Conservation (phyloP, 2,329 filamentous ascomycete species). For the Teratosphaeria destructans region DNA sequence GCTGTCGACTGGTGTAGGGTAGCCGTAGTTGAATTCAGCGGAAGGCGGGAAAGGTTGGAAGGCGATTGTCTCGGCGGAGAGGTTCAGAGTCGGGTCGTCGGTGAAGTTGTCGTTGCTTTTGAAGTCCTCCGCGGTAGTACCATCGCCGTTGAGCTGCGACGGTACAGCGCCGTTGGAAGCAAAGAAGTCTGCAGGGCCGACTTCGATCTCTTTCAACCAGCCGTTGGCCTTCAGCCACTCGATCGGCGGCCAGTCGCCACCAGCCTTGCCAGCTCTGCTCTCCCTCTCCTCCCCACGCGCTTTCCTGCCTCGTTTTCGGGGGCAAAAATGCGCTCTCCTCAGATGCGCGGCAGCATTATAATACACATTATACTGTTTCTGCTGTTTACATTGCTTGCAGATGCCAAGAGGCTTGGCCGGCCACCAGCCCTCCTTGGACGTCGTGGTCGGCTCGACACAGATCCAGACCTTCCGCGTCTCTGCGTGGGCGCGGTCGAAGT, state of each 20-base stretch:
- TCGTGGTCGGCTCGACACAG: slow-evolving; percentile 42
- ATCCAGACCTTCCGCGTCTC: slow-evolving; percentile 50
- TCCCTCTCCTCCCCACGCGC: slow-evolving; percentile 47
- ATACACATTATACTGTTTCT: slow-evolving; percentile 79
- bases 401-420: slow-evolving; percentile 56
- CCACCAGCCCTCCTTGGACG: slow-evolving; percentile 15
- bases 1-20: slow-evolving; percentile 8
- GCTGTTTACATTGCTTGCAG: slow-evolving; percentile 70
- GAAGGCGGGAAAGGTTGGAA: slow-evolving; percentile 3
- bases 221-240: slow-evolving; percentile 44
- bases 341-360: slow-evolving; percentile 93
- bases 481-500: slow-evolving; percentile 55
- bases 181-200: slow-evolving; percentile 2
- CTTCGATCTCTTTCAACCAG: slow-evolving; percentile 51
- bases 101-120: slow-evolving; percentile 2
- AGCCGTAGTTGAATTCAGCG: slow-evolving; percentile 12
- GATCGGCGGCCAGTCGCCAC: slow-evolving; percentile 52
- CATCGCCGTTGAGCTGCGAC: neutral
- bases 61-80: slow-evolving; percentile 7
- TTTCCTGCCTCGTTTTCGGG: slow-evolving; percentile 47
- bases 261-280: slow-evolving; percentile 48
- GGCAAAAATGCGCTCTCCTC: slow-evolving; percentile 77
- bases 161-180: neutral
- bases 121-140: neutral
- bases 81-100: slow-evolving; percentile 1